A percentile compares a stretch with the other conserved stretches of the same genome.
phyloP scores from a whole-genome alignment of 257 asterid genomes.

The Paraleonurus japonicus region DNA sequence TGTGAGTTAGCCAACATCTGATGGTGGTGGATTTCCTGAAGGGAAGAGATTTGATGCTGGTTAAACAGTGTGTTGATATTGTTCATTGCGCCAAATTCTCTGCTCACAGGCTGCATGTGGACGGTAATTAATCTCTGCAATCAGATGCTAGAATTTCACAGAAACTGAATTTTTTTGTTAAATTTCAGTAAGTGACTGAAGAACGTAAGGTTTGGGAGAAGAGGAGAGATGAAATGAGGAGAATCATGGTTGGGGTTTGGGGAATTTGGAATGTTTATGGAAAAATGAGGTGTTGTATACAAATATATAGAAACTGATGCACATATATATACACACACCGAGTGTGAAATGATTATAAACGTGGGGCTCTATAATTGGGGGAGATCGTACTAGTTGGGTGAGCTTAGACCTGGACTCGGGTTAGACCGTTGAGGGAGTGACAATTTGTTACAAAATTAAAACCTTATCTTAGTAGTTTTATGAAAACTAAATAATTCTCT shows the following conservation, averaged over 20 bases:
- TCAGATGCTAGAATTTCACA: background rate
- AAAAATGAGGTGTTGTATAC: conserved; percentile 16
- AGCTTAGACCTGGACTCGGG: conserved; percentile 18
- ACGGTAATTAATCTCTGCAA: background rate
- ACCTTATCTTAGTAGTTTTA: background rate
- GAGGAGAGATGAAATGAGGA: conserved; percentile 20
- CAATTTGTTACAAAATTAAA: background rate
- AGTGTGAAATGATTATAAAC: conserved; percentile 11
- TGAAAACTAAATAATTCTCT: background rate
- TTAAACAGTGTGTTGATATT: conserved; percentile 42
- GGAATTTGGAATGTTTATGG: conserved; percentile 35
- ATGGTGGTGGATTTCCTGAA: conserved; percentile 47
- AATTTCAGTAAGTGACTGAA: conserved; percentile 11
- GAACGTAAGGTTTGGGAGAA: conserved; percentile 9
- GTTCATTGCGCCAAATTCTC: conserved; percentile 57
- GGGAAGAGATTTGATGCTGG: conserved; percentile 54
- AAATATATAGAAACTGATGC: conserved; percentile 4
- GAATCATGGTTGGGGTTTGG: conserved; percentile 38
- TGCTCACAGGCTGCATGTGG: conserved; percentile 38
- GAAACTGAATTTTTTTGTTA: background rate
- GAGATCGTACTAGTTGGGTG: conserved; percentile 2
- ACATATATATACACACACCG: background rate
- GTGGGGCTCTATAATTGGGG: conserved; percentile 34
- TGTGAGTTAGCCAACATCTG: conserved; percentile 33
- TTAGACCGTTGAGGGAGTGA: conserved; percentile 15